phyloP scores from a whole-genome alignment of 2,329 filamentous ascomycete genomes.

The Talaromyces sp. region DNA sequence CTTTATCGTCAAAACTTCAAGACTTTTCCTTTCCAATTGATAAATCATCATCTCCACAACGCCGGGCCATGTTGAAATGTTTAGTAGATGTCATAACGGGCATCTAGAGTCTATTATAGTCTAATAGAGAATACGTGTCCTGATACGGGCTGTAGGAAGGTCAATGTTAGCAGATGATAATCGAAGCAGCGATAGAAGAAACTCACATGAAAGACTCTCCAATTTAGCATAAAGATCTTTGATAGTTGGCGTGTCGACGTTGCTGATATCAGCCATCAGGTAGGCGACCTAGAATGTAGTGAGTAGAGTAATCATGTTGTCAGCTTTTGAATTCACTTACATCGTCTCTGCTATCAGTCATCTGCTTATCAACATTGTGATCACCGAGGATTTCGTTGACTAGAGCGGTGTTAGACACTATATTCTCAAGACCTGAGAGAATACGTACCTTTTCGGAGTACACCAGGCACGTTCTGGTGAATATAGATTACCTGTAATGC shows the following conservation, averaged over 20 bases:
- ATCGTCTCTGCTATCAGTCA: slow-evolving; percentile 90
- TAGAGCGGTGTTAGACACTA: slow-evolving; percentile 28
- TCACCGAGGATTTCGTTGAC: slow-evolving; percentile 93
- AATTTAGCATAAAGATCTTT: slow-evolving; percentile 80
- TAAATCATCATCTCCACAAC: slow-evolving; percentile 5
- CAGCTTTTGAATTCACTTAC: slow-evolving; percentile 46
- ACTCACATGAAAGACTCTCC: slow-evolving; percentile 74
- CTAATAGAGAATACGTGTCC: slow-evolving; percentile 46
- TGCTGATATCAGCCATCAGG: slow-evolving; percentile 95
- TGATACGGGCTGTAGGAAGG: slow-evolving; percentile 39
- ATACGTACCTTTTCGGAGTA: slow-evolving; percentile 71
- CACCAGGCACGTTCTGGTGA: slow-evolving; percentile 93
- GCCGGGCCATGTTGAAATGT: slow-evolving; percentile 14
- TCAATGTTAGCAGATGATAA: slow-evolving; percentile 17
- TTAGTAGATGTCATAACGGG: slow-evolving; percentile 2
- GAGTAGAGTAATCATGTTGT: slow-evolving; percentile 15
- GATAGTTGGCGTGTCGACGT: slow-evolving; percentile 75
- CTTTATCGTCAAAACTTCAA: neutral
- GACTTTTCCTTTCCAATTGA: neutral
- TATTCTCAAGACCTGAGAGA: neutral
- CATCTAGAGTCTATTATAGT: neutral
- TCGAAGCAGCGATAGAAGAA: neutral
- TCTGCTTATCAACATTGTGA: slow-evolving; percentile 99
- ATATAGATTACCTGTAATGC: slow-evolving; percentile 75
- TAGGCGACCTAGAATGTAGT: slow-evolving; percentile 66